Percentiles rank a stretch among this genome's conserved stretches.
These are phyloP conservation scores for Biancaea sappan DNA, from an alignment of 306 rosid genomes.

Conservation along the genomic window DNA sequence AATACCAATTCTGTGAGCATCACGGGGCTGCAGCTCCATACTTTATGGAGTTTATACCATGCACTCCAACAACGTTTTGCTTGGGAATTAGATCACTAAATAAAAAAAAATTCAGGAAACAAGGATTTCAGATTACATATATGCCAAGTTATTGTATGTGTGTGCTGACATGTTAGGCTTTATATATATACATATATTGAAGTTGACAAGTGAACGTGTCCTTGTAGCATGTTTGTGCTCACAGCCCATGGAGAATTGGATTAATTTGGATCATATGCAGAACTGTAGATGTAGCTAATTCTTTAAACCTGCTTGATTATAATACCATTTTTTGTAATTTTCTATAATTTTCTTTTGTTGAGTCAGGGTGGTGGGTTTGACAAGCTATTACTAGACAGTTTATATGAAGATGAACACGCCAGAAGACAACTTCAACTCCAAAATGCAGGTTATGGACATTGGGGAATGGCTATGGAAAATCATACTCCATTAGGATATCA, in stretches of 20 bases:
- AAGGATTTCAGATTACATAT: no score
- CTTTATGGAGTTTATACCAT: no score
- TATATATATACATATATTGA: no score
- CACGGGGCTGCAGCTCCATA: no score
- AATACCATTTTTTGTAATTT: neutral
- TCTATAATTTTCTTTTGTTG: slow-evolving; percentile 5
- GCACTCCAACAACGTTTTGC: no score
- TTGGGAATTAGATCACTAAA: no score
- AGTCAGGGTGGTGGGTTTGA: slow-evolving; percentile 92
- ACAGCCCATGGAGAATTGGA: neutral
- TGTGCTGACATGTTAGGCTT: no score
- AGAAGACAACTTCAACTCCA: slow-evolving; percentile 84
- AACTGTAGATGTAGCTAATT: neutral
- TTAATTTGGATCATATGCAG: neutral
- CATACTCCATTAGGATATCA: slow-evolving; percentile 54
- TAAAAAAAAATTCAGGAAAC: no score
- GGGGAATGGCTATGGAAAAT: slow-evolving; percentile 35
- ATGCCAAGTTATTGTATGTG: no score
- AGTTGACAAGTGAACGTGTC: no score
- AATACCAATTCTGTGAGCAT: no score
- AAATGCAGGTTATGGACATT: slow-evolving; percentile 79
- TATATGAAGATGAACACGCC: slow-evolving; percentile 87
- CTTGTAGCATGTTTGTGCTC: no score
- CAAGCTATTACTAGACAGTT: slow-evolving; percentile 83
- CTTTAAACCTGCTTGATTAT: neutral